Conservation (phyloP, 257 asterid genomes). For the Eustoma russellianum region DNA sequence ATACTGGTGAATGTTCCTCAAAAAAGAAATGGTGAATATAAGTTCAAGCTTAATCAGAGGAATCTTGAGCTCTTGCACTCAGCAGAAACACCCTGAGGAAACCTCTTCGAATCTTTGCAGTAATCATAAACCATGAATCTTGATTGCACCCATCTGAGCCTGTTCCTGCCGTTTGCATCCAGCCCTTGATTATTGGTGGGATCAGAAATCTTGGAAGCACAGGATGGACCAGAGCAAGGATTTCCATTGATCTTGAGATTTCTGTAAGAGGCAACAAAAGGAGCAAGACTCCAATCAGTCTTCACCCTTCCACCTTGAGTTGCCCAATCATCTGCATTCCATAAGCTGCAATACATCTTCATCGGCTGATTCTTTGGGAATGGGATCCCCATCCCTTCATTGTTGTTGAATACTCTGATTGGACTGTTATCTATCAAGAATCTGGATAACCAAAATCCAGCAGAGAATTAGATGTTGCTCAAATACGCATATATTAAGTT, state of each 20-base stretch:
- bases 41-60: not conserved
- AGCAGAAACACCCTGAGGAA: slow-evolving; percentile 13
- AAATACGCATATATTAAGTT: not conserved
- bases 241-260: slow-evolving; percentile 23
- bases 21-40: no score
- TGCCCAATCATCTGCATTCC: slow-evolving; percentile 68
- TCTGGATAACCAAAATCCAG: slow-evolving; percentile 3
- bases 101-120: slow-evolving; percentile 8
- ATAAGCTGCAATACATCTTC: slow-evolving; percentile 42
- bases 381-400: slow-evolving; percentile 30
- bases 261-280: slow-evolving; percentile 35
- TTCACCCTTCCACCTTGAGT: slow-evolving; percentile 62
- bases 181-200: slow-evolving; percentile 22
- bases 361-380: slow-evolving; percentile 46
- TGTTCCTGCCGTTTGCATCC: slow-evolving; percentile 26
- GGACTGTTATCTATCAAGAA: slow-evolving; percentile 52
- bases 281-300: slow-evolving; percentile 55
- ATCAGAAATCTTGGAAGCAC: not conserved
- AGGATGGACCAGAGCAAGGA: not conserved
- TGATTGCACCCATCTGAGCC: slow-evolving; percentile 12
- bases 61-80: slow-evolving; percentile 12
- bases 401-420: slow-evolving; percentile 50
- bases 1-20: no score
- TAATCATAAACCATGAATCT: slow-evolving; percentile 14
- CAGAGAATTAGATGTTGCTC: not conserved